Evolutionary conservation across 768 basidiomycete species (phyloP), one percentile per base, ranked within the genome.

Genomic region (Strobilomyces dryophilus): DNA sequence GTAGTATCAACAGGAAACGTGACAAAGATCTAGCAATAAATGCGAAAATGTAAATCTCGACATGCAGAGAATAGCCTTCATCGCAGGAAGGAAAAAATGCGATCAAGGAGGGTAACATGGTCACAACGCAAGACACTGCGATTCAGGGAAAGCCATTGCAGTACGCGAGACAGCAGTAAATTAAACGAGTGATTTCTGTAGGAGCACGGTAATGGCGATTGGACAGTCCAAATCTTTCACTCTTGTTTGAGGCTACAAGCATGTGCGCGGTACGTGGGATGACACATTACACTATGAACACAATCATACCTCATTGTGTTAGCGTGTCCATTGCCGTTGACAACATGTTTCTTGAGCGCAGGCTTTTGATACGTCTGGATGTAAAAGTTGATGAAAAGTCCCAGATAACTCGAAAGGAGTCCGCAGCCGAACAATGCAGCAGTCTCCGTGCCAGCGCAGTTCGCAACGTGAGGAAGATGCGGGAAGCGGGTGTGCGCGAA

Each of bases 341-440:
- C 59, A 50, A 58, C 45, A 9, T 53, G 21, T 18, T 54, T 62
- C 64, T 58, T 65, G 29, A 76, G 72, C 43, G 53, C 67, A 32
- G 85, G 80, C 67, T 84, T 85, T 75, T 84, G 84, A 76, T 91
- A 90, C 27, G 89, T 90, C 69, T 86, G 82, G 64, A 92, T 79
- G 73, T 93, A 93, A 74, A 93, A 93, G 71, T 92, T 91, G 79
- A 98, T 92, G 79, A 99, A 98, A 53, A 99, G 82, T 62, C 85
- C 81, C 49, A 99, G 84, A 74, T 98, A 98, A 64, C 82, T 87
- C 26, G 92, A 89, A 61, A 99, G 79, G 44, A 99, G 79, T 21
- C 71, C 82, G 66, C 94, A 97, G 45, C 95, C 97, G 53, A 95
- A 87, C 53, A 93, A 54, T 3, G 97, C 97, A 49, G 95, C 91